These are phyloP conservation scores for Trichodelitschia bisporula DNA, from an alignment of 495 filamentous ascomycete genomes.

Conservation along the genomic window DNA sequence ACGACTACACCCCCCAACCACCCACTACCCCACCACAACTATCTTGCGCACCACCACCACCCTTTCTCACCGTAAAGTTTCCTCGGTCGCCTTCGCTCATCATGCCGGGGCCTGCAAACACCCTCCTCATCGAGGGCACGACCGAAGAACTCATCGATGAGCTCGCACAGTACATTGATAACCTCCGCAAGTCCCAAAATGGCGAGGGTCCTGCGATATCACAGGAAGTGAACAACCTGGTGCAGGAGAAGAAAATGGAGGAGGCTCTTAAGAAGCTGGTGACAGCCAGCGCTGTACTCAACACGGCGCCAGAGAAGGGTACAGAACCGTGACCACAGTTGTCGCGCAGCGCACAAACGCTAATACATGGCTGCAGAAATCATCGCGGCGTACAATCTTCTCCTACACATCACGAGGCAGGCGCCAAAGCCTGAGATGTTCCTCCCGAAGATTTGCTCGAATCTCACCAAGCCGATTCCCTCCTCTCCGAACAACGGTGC, in stretches of 20 bases:
- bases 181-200: conserved; percentile 26
- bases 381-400: conserved; percentile 80
- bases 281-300: conserved; percentile 41
- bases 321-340: background rate
- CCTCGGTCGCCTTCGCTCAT: too few relatives aligned
- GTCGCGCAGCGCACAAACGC: too few relatives aligned
- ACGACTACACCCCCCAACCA: too few relatives aligned
- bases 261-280: conserved; percentile 67
- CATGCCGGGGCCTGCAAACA: conserved; percentile 18
- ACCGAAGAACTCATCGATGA: conserved; percentile 78
- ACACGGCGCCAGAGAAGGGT: conserved; percentile 74
- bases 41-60: too few relatives aligned
- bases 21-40: too few relatives aligned
- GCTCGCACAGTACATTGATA: conserved; percentile 63
- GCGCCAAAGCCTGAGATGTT: conserved; percentile 59
- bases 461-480: conserved; percentile 65
- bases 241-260: conserved; percentile 41
- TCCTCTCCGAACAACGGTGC: conserved; percentile 66
- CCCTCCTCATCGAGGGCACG: conserved; percentile 69
- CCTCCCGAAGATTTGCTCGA: conserved; percentile 63
- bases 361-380: conserved; percentile 35
- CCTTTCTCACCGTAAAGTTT: too few relatives aligned
- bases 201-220: conserved; percentile 30
- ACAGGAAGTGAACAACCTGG: conserved; percentile 45
- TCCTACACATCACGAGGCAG: conserved; percentile 76